Conservation (phyloP, 805 yeast species). For the Zygosaccharomyces lentus region DNA sequence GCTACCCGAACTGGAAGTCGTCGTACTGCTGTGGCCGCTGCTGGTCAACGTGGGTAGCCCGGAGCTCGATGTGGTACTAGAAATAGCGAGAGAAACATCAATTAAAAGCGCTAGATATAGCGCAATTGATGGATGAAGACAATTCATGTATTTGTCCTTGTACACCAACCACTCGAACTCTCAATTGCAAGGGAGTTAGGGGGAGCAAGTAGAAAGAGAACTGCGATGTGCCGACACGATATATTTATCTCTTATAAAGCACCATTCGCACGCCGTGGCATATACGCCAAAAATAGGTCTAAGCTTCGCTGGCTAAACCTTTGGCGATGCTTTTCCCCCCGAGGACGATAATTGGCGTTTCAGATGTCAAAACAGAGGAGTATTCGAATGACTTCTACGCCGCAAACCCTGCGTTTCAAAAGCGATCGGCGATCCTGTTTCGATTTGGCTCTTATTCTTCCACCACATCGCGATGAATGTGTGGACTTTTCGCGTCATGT, state of each 20-base stretch:
- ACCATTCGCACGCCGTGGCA: background rate
- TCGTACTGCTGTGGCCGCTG: background rate
- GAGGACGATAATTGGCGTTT: slow-evolving; percentile 5
- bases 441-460: background rate
- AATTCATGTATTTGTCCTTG: background rate
- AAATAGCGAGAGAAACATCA: slow-evolving; percentile 5
- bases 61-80: background rate
- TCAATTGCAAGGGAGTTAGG: background rate
- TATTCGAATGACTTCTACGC: background rate
- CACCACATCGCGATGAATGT: slow-evolving; percentile 2
- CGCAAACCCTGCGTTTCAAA: background rate
- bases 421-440: background rate
- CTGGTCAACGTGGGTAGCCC: background rate
- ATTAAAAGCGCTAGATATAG: slow-evolving; percentile 3
- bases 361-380: background rate
- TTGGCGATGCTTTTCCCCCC: background rate
- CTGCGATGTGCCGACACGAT: background rate
- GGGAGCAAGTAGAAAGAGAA: background rate
- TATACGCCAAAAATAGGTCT: background rate
- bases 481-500: slow-evolving; percentile 1
- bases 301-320: background rate
- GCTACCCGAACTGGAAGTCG: background rate
- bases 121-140: slow-evolving; percentile 3
- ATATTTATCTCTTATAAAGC: slow-evolving; percentile 1
- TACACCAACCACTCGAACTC: background rate